Evolutionary conservation across 768 basidiomycete species (phyloP).

Genomic region (Trametes gibbosa): DNA sequence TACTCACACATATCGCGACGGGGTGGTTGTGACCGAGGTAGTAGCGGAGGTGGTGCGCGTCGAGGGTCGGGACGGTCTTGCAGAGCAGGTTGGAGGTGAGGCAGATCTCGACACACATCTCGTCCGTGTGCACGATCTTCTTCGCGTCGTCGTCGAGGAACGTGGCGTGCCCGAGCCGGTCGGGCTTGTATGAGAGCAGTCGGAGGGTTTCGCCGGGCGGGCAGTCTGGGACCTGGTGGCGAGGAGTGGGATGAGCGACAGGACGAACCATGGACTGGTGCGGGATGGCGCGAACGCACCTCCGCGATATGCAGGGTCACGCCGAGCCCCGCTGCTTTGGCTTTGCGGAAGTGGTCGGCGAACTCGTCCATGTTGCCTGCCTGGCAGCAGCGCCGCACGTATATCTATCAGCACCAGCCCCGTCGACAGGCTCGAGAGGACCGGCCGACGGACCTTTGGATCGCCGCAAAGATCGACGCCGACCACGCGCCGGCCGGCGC

Average conservation of each 20-base stretch:
- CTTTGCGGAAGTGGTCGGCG: slow-evolving; percentile 48
- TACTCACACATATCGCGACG: slow-evolving; percentile 71
- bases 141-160: slow-evolving; percentile 65
- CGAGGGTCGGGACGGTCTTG: slow-evolving; percentile 63
- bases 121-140: slow-evolving; percentile 50
- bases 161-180: slow-evolving; percentile 78
- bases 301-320: slow-evolving; percentile 86
- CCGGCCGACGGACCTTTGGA: slow-evolving; percentile 40
- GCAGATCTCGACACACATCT: slow-evolving; percentile 75
- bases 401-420: background rate
- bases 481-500: slow-evolving; percentile 60
- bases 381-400: slow-evolving; percentile 28
- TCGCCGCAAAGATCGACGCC: slow-evolving; percentile 83
- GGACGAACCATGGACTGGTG: background rate
- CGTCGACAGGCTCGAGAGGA: background rate
- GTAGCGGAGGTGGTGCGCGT: slow-evolving; percentile 70
- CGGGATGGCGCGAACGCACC: slow-evolving; percentile 36
- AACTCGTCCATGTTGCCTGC: slow-evolving; percentile 57
- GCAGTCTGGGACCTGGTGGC: slow-evolving; percentile 44
- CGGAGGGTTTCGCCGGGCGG: slow-evolving; percentile 54
- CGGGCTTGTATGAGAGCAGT: slow-evolving; percentile 60
- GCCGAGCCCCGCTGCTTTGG: slow-evolving; percentile 58
- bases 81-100: slow-evolving; percentile 77
- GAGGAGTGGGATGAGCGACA: background rate
- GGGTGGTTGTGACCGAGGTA: slow-evolving; percentile 66